Conservation (phyloP, 495 filamentous ascomycete genomes). For the Aspergillus wentii region DNA sequence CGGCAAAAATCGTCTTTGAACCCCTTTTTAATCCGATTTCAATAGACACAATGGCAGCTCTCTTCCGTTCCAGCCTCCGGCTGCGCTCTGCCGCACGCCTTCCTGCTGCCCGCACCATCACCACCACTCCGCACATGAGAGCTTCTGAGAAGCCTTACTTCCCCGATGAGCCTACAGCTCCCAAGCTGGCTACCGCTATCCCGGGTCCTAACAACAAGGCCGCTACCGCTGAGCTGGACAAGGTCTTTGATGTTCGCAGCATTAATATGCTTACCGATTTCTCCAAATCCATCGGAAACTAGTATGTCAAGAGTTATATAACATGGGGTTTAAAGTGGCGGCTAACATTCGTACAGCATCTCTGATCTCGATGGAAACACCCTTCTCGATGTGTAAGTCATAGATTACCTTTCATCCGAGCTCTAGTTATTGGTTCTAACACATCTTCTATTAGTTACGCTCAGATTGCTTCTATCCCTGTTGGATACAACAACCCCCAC, state of each 20-base stretch:
- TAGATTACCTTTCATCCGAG: conserved; percentile 1
- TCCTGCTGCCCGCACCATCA: conserved; percentile 33
- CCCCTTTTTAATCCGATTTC: background rate
- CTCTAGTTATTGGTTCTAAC: conserved; percentile 7
- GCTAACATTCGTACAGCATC: conserved; percentile 53
- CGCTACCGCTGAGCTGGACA: conserved; percentile 66
- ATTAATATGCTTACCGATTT: conserved; percentile 92
- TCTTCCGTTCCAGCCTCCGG: conserved; percentile 39
- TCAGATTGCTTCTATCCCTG: conserved; percentile 94
- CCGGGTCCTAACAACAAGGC: conserved; percentile 75
- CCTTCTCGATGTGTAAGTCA: conserved; percentile 69
- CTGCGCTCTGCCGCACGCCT: conserved; percentile 35
- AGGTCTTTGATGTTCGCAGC: conserved; percentile 90
- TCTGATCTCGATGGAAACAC: conserved; percentile 72
- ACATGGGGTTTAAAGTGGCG: background rate
- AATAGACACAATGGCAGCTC: conserved; percentile 35
- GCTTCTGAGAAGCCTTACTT: conserved; percentile 55
- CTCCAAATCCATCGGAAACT: conserved; percentile 58
- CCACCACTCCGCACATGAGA: conserved; percentile 35
- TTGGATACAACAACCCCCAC: conserved; percentile 93
- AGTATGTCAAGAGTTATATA: conserved; percentile 29
- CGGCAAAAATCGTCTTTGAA: background rate
- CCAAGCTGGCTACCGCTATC: conserved; percentile 70
- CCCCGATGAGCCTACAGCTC: conserved; percentile 69
- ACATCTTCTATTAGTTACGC: conserved; percentile 56